Evolutionary conservation across 1,284 basidiomycete genomes (phyloP).

Genomic region (Trametes pubescens): DNA sequence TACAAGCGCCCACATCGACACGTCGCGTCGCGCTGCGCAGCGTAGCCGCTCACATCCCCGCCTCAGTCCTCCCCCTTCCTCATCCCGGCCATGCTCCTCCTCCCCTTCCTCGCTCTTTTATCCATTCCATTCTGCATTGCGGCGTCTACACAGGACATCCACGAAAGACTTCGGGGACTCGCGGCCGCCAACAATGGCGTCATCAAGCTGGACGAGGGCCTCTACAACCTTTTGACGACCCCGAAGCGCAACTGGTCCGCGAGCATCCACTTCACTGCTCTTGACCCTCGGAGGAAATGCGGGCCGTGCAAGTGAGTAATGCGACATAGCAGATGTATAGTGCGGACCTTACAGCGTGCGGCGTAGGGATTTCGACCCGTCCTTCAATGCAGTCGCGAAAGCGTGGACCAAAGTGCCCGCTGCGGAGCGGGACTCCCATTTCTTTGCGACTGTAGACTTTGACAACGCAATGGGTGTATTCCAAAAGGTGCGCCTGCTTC

Average conservation of each 20-base stretch:
- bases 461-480: slow-evolving; percentile 78
- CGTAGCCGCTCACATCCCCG: slow-evolving; percentile 22
- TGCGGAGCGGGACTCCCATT: slow-evolving; percentile 77
- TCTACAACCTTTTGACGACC: slow-evolving; percentile 79
- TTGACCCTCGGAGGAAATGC: slow-evolving; percentile 81
- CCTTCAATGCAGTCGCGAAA: slow-evolving; percentile 80
- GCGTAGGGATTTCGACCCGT: slow-evolving; percentile 83
- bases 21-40: slow-evolving; percentile 40
- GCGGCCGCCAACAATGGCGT: slow-evolving; percentile 79
- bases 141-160: slow-evolving; percentile 48
- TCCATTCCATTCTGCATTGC: slow-evolving; percentile 54
- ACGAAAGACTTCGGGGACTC: slow-evolving; percentile 66
- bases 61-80: slow-evolving; percentile 20
- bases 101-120: slow-evolving; percentile 53
- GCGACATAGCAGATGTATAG: slow-evolving; percentile 5
- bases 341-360: background rate
- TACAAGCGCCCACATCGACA: slow-evolving; percentile 29
- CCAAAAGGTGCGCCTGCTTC: slow-evolving; percentile 64
- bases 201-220: slow-evolving; percentile 78
- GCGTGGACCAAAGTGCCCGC: slow-evolving; percentile 75
- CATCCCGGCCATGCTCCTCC: slow-evolving; percentile 48
- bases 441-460: slow-evolving; percentile 94
- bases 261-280: slow-evolving; percentile 85
- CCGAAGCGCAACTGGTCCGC: slow-evolving; percentile 86
- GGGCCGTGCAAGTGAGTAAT: slow-evolving; percentile 75